Base-by-base conservation (phyloP, 441 rosid species). In the Erysimum pusillum region DNA sequence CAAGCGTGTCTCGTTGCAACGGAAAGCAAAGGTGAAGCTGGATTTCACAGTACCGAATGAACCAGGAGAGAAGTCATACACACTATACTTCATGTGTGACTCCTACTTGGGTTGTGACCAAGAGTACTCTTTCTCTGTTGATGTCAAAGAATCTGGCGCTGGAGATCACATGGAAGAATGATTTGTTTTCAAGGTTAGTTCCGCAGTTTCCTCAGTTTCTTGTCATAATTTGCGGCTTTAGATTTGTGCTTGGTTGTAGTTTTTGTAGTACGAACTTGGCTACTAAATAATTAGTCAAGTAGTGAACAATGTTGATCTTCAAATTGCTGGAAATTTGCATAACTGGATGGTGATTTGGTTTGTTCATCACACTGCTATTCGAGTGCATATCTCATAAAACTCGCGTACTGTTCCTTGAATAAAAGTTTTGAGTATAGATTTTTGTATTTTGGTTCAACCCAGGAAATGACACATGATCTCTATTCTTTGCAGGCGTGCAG, bases 81-180 rank as follows among this genome's bases (percentile, higher is more conserved):
- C 87, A 2, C 83, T 93, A 0, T 91, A 88, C 77, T 90, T 96
- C 74, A 96, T 90, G 97, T 89, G 97, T 18, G 97, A 93, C 79
- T 91, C 98, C 4, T 93, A 89, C 79, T 71, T 93, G 62, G 98
- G 99, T 2, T 93, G 97, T 60, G 97, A 91, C 78, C 97, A 91
- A 80, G 98, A 94, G 78, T 92, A 90, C 54, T 69, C 66, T 67
- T 92, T 94, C 84, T 39, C 68, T 5, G 84, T 94, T n/a, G 85
- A 89, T 75, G 90, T 91, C 41, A 84, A 75, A 60, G 97, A 86
- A 59, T 79, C 84, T 17, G 84, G 63, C n/a, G 74, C 75, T n/a
- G 84, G 74, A 54, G 92, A 86, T n/a, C 87, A 58, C 41, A 77
- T 77, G 77, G 76, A 72, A 64, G 81, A 76, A 28, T 78, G 73